Evolutionary conservation across 2,329 filamentous ascomycete species (phyloP), one percentile per base, ranked within the genome.

Genomic region (Claviceps sp.): DNA sequence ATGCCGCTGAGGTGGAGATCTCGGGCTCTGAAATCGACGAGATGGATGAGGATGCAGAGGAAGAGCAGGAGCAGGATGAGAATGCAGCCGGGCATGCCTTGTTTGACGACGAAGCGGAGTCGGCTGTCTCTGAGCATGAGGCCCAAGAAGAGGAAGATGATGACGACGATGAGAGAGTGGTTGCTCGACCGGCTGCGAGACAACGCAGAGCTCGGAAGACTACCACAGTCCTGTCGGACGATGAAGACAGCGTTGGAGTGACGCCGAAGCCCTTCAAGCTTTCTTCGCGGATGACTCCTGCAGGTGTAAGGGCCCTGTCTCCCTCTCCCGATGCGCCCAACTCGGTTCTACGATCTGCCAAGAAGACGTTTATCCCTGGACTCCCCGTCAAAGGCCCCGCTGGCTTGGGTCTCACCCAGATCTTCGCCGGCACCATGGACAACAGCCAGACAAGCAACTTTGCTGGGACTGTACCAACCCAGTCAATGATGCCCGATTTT

Each of bases 371-470:
- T 58, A 85, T 88, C 53, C 85, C 84, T 3, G 83, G 82, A 1
- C 68, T 88, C 20, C 78, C 82, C 2, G 73, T 83, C 4, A 67
- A 74, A 22, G 77, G 74, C 0, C 74, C 79, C 22, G 81, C 79
- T 38, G 81, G 81, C 2, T 70, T 95, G 43, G 86, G 88, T 9
- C 74, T 95, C 45, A 94, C 89, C 0, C 90, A 95, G 61, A 91
- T 93, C 56, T 96, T 95, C 63, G 87, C 86, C 5, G 88, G 88
- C 13, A 95, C 89, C 1, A 85, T 96, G 81, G 89, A 72, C 64
- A 16, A 20, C 16, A 80, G 75, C 58, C 76, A 80, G 59, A 57
- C 61, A 53, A 59, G 60, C 58, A n/a, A 30, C 16, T 42, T 20
- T 26, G 51, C 59, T 18, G 52, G 52, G 34, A 53, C 55, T n/a